Evolutionary conservation across 1,284 basidiomycete genomes (phyloP).

Genomic region (Laetiporus sulphureus): DNA sequence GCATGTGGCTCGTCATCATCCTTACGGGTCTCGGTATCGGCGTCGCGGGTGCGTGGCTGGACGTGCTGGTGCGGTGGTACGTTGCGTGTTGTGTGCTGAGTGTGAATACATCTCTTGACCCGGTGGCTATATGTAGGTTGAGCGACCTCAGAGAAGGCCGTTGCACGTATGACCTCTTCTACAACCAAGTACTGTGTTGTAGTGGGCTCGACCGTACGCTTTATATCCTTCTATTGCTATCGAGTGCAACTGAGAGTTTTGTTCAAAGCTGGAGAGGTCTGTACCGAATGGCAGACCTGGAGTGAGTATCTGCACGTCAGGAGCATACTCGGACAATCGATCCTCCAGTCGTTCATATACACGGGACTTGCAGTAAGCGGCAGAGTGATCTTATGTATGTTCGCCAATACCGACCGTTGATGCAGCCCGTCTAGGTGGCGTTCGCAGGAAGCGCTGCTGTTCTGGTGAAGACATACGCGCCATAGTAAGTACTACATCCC

Average conservation of each 20-base stretch:
- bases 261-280: conserved; percentile 63
- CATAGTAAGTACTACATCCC: conserved; percentile 44
- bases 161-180: conserved; percentile 67
- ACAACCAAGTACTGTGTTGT: conserved; percentile 69
- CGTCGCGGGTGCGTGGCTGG: conserved; percentile 64
- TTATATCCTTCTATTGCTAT: not conserved
- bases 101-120: not conserved
- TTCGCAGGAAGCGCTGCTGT: conserved; percentile 63
- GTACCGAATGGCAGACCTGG: conserved; percentile 67
- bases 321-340: conserved; percentile 50
- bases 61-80: conserved; percentile 70
- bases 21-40: conserved; percentile 65
- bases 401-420: not conserved
- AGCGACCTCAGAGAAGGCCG: conserved; percentile 65
- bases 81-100: conserved; percentile 16
- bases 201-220: conserved; percentile 64
- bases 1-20: conserved; percentile 65
- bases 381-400: not conserved
- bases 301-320: conserved; percentile 47
- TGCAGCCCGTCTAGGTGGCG: conserved; percentile 34
- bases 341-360: conserved; percentile 60
- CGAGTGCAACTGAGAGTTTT: not conserved
- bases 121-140: conserved; percentile 37
- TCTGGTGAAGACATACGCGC: conserved; percentile 60
- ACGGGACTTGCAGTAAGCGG: conserved; percentile 50